Base-by-base conservation (phyloP, 1,284 basidiomycete species). In the Xerocomus amazonicus region DNA sequence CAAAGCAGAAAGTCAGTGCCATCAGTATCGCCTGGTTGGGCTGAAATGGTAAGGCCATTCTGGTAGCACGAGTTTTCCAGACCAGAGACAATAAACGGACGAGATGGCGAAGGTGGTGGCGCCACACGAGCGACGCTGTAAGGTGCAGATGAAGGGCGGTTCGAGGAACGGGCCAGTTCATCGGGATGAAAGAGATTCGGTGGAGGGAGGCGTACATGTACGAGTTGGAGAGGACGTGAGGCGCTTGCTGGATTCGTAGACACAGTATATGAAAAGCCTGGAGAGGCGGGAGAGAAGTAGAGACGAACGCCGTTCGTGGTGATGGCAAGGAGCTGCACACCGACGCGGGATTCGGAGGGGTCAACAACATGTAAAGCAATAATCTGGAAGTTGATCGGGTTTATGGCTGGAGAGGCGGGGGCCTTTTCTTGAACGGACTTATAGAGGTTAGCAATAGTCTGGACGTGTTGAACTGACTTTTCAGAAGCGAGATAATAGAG, bases 121-220 rank as follows among this genome's bases (percentile, higher is more conserved):
- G 66, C 56, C 13, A 55, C 53, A 54, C 76, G 77, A 33, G 74
- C 60, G n/a, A 71, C 58, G 6, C 72, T 73, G 57, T 81, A 84
- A 67, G 68, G 32, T 66, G 51, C 43, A 9, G 65, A 34, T 53
- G 71, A 59, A 31, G 73, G 57, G 4, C 76, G 71, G 16, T 75
- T 74, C 57, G 72, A 74, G 17, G 75, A 69, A 49, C 73, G 76
- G 19, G 73, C 70, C 56, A 83, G 75, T 58, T 86, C 82, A 59
- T 90, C 87, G 3, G 89, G 87, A 62, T 90, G 86, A 44, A 84
- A 76, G 26, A 89, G 72, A 63, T 85, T 87, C 37, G 77, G 67
- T 3, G 92, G 91, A 14, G 91, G 90, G 16, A 91, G 72, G 46
- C 91, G 80, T 37, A 94, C 83, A 62, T 94, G 91, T 31, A 80